A percentile compares a stretch with the other conserved stretches of the same genome.
Evolutionary conservation across 148 eudicot species (phyloP).

Genomic region (Rhododendron mucronatum): DNA sequence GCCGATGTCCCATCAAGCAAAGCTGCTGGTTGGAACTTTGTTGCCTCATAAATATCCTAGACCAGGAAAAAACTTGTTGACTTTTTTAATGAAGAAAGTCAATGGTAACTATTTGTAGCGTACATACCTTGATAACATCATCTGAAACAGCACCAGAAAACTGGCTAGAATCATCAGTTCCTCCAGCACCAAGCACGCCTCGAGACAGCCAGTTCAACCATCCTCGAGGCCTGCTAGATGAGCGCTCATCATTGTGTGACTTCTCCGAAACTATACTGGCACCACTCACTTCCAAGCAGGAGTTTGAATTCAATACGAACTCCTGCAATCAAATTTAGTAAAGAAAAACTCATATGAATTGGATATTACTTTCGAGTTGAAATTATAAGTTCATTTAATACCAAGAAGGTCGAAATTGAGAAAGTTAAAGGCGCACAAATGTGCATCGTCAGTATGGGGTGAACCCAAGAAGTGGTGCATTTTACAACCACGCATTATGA

Average conservation of each 20-base stretch:
- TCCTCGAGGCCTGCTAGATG: conserved; percentile 69
- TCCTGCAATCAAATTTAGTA: conserved; percentile 36
- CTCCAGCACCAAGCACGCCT: conserved; percentile 99
- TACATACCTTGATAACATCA: conserved; percentile 80
- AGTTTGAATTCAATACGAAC: conserved; percentile 35
- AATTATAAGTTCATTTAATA: no score
- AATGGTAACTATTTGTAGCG: background rate
- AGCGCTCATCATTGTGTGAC: conserved; percentile 43
- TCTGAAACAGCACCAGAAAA: conserved; percentile 97
- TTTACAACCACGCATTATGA: background rate
- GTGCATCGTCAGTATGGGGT: background rate
- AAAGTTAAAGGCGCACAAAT: background rate
- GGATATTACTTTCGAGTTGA: background rate
- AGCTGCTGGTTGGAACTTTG: conserved; percentile 70
- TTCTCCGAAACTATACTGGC: conserved; percentile 31
- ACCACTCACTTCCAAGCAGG: conserved; percentile 32
- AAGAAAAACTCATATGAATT: background rate
- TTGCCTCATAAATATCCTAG: conserved; percentile 97
- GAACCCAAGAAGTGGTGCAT: background rate
- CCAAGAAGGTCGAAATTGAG: background rate
- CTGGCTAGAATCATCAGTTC: conserved; percentile 90
- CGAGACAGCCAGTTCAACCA: conserved; percentile 97
- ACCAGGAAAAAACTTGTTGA: background rate
- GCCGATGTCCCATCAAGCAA: conserved; percentile 30
- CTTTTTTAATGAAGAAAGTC: background rate